Evolutionary conservation across 2,329 filamentous ascomycete genomes (phyloP).

Genomic region (Gaeumannomyces sp.): DNA sequence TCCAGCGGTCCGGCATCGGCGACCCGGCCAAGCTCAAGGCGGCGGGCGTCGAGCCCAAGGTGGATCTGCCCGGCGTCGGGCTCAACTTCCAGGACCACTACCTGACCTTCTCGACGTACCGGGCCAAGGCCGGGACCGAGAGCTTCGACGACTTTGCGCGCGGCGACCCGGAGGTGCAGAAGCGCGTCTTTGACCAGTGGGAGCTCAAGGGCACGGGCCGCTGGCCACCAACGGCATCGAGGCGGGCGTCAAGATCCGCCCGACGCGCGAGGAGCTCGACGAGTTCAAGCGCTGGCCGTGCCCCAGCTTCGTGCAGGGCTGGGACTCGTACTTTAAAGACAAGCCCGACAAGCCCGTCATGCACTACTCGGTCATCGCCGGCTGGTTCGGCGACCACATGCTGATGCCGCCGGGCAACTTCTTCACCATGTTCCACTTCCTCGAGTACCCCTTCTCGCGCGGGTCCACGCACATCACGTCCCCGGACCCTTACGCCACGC

Average conservation of each 20-base stretch:
- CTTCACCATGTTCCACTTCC: conserved; percentile 79
- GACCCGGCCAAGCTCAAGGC: conserved; percentile 65
- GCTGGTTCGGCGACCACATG: conserved; percentile 57
- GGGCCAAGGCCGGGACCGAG: conserved; percentile 69
- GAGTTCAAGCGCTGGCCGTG: conserved; percentile 69
- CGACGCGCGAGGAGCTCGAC: conserved; percentile 60
- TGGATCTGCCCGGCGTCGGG: conserved; percentile 67
- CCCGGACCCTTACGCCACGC: conserved; percentile 65
- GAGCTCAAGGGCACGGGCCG: conserved; percentile 70
- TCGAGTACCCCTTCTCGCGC: conserved; percentile 71
- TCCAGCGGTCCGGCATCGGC: conserved; percentile 69
- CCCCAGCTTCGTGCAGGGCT: conserved; percentile 66
- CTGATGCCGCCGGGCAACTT: conserved; percentile 68
- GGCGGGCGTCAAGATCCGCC: conserved; percentile 71
- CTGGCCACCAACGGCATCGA: conserved; percentile 75
- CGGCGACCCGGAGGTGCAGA: conserved; percentile 66
- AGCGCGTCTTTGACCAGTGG: conserved; percentile 71
- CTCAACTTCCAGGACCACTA: conserved; percentile 75
- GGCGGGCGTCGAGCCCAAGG: conserved; percentile 61
- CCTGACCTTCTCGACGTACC: conserved; percentile 63
- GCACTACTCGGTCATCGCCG: conserved; percentile 74
- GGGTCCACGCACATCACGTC: conserved; percentile 65
- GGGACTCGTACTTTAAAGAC: conserved; percentile 77
- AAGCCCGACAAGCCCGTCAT: conserved; percentile 84
- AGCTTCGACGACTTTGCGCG: conserved; percentile 76